These are phyloP conservation scores for Tetrahymena borealis DNA, from an alignment of 73 alveolate species.

Conservation along the genomic window DNA sequence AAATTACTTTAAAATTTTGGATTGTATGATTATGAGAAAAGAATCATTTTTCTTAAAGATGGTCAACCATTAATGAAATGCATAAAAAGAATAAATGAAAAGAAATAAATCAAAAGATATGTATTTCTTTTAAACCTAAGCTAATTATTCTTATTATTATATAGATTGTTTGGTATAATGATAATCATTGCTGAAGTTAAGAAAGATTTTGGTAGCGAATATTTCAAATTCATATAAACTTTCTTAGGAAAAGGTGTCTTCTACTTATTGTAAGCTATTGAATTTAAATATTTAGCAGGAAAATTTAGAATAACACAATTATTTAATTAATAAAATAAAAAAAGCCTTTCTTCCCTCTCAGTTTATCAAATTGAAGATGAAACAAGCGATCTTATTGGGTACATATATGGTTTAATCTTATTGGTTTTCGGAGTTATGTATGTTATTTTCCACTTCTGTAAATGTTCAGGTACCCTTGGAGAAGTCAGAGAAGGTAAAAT, in stretches of 20 bases:
- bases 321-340: background rate
- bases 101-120: too few relatives aligned
- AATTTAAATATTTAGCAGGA: background rate
- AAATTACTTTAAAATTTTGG: too few relatives aligned
- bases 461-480: background rate
- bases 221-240: background rate
- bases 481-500: background rate
- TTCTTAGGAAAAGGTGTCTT: background rate
- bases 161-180: background rate
- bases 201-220: background rate
- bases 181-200: background rate
- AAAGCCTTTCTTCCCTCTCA: background rate
- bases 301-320: background rate
- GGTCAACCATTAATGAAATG: too few relatives aligned
- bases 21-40: too few relatives aligned
- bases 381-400: background rate
- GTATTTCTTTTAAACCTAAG: too few relatives aligned
- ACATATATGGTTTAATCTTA: background rate
- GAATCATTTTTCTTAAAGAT: too few relatives aligned
- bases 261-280: background rate
- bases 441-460: background rate
- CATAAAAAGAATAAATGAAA: too few relatives aligned
- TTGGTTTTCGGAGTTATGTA: background rate
- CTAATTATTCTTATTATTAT: background rate
- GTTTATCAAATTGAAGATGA: background rate